These are phyloP conservation scores for Acaromyces ingoldii DNA, from an alignment of 1,284 basidiomycete genomes.

Conservation along the genomic window DNA sequence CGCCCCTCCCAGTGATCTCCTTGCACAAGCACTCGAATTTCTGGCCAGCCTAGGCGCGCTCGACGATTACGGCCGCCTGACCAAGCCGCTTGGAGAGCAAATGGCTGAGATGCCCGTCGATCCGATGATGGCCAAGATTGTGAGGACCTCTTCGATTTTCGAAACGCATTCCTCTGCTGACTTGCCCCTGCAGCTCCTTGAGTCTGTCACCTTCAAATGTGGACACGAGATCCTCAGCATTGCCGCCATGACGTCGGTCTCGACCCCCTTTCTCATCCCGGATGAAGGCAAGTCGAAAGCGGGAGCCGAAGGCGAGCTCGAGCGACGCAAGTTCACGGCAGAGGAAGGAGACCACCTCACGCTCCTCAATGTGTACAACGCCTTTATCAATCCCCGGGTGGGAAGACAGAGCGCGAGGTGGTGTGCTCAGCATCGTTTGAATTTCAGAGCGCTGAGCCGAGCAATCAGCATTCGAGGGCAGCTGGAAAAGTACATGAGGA, in stretches of 20 bases:
- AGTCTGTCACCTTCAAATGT: slow-evolving; percentile 74
- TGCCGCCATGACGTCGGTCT: slow-evolving; percentile 79
- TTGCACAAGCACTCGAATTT: slow-evolving; percentile 74
- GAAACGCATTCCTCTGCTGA: neutral
- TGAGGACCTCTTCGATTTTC: slow-evolving; percentile 37
- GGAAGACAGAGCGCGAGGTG: slow-evolving; percentile 76
- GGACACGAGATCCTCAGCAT: slow-evolving; percentile 91
- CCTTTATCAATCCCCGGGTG: slow-evolving; percentile 66
- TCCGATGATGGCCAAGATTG: slow-evolving; percentile 60
- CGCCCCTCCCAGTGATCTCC: slow-evolving; percentile 72
- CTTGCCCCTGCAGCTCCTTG: slow-evolving; percentile 63
- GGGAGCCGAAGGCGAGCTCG: slow-evolving; percentile 78
- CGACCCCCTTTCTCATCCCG: slow-evolving; percentile 27
- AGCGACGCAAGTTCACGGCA: slow-evolving; percentile 87
- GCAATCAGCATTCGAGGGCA: slow-evolving; percentile 87
- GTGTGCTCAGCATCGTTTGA: slow-evolving; percentile 87
- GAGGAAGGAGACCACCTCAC: slow-evolving; percentile 96
- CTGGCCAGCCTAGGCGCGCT: slow-evolving; percentile 55
- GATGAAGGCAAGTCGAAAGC: slow-evolving; percentile 64
- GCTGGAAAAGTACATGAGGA: slow-evolving; percentile 82
- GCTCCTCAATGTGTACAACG: slow-evolving; percentile 87
- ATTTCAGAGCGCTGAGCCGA: slow-evolving; percentile 84
- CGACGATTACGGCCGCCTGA: slow-evolving; percentile 56
- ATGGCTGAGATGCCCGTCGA: slow-evolving; percentile 60
- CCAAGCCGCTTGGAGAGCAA: slow-evolving; percentile 55